Base-by-base conservation (phyloP, 2,329 filamentous ascomycete genomes). In the Phyllosticta capitalensis region DNA sequence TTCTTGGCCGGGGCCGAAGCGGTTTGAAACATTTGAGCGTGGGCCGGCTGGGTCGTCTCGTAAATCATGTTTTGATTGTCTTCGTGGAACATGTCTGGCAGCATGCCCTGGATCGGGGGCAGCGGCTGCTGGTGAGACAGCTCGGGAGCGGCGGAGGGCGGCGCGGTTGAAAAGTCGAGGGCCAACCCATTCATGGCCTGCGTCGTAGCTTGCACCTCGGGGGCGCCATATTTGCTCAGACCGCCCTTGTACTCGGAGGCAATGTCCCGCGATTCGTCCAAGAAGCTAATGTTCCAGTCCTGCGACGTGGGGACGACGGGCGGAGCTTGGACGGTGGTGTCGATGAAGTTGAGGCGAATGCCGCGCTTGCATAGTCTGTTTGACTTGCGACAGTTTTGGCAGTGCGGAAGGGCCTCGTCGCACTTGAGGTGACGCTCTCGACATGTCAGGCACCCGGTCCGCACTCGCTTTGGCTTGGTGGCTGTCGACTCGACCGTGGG, bases 371-470 rank as follows among this genome's bases (percentile, higher is more conserved):
- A 97, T 60, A 86, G 79, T 55, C 92, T 81, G 67, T 85, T 92
- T 56, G 92, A 94, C 75, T 95, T 96, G 61, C 84, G 83, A 74
- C 92, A 96, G 68, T 96, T 96, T 67, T 88, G 79, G 68, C 83
- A 86, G 59, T 77, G 75, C 9, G 83, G 83, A 62, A 79, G 68
- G 5, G 79, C 86, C 72, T 95, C 90, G 69, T 96, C 92, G 72
- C 92, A 96, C 73, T 96, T 96, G 56, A 96, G 78, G 77, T 96
- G 92, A 53, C 91, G 80, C 72, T 95, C 89, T 65, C 92, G 82
- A 73, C 92, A 96, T 2, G 92, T 96, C 64, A 96, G 76, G 71
- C 92, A 96, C 45, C 92, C 92, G 2, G 92, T 96, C 53, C 92
- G 85, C 19, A 95, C 90, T 64, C 92, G 81, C 74, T 87, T 92